Percentiles rank a stretch among this genome's conserved stretches.
Evolutionary conservation across 768 basidiomycete species (phyloP).

Genomic region (Daedalea quercina): DNA sequence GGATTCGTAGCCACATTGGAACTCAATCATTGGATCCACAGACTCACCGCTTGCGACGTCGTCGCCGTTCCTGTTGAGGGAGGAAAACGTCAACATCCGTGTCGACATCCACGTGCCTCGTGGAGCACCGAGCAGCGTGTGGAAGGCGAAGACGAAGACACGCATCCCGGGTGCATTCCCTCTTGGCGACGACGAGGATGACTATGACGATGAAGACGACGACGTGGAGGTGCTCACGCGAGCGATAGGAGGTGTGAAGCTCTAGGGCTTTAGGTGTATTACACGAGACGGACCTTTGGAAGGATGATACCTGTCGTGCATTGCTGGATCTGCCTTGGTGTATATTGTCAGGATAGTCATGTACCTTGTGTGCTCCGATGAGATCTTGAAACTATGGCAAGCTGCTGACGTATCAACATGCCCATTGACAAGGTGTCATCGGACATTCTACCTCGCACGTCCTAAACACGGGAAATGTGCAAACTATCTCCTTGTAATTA

Average conservation of each 20-base stretch:
- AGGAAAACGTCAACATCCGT: background rate
- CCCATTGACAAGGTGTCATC: no score
- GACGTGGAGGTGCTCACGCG: slow-evolving; percentile 12
- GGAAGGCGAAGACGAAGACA: background rate
- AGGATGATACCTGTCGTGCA: no score
- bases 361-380: no score
- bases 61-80: background rate
- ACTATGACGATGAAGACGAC: background rate
- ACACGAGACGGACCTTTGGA: background rate
- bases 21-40: background rate
- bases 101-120: background rate
- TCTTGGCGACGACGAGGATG: background rate
- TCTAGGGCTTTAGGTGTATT: background rate
- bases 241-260: slow-evolving; percentile 5
- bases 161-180: background rate
- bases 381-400: no score
- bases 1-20: background rate
- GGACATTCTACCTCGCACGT: no score
- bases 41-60: slow-evolving; percentile 8
- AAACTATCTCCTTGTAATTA: no score
- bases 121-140: background rate
- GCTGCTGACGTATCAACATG: no score
- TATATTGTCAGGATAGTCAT: no score
- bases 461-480: no score
- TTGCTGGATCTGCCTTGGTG: no score